These are phyloP conservation scores for Hymenoscyphus scutula DNA, from an alignment of 2,329 filamentous ascomycete genomes.

Conservation along the genomic window DNA sequence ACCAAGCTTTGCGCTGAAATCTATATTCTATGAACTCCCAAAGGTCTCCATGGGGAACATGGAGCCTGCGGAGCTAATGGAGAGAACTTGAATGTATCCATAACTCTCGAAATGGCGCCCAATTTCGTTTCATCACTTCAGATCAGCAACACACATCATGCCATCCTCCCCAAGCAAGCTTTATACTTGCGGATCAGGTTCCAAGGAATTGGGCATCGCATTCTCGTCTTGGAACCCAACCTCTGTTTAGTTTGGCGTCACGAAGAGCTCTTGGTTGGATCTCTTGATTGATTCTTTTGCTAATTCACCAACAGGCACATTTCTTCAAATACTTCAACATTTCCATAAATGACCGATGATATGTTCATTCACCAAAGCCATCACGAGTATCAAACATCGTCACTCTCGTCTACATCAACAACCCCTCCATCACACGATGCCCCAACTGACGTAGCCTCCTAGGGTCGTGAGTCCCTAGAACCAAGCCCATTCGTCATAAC, in stretches of 20 bases:
- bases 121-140: background rate
- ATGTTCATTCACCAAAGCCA: background rate
- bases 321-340: background rate
- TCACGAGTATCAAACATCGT: background rate
- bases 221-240: background rate
- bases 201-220: background rate
- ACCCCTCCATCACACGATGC: background rate
- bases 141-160: background rate
- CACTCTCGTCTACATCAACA: background rate
- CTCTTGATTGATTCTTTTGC: background rate
- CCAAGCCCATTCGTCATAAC: slow-evolving; percentile 4
- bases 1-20: background rate
- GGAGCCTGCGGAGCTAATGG: background rate
- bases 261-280: too few species aligned
- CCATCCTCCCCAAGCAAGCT: background rate
- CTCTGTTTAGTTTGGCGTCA: background rate
- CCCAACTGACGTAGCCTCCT: background rate
- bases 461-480: background rate
- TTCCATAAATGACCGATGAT: background rate
- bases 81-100: too few species aligned
- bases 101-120: background rate
- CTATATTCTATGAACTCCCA: background rate
- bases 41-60: background rate
- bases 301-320: background rate
- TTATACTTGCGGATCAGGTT: background rate